These are phyloP conservation scores for Venturia carpophila DNA, from an alignment of 2,329 filamentous ascomycete species.

Conservation along the genomic window DNA sequence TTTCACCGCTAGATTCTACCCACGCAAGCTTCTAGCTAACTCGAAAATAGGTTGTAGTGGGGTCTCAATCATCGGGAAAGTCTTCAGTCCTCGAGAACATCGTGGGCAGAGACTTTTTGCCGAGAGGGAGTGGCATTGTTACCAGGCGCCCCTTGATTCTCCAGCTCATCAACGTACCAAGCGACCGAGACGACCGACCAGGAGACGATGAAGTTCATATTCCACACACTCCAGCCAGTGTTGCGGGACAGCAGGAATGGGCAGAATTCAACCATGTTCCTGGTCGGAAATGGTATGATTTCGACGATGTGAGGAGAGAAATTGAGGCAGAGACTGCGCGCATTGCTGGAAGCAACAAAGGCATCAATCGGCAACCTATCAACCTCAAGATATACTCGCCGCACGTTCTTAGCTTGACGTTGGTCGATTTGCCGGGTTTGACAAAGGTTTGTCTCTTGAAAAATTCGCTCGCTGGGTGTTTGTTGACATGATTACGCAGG, in stretches of 20 bases:
- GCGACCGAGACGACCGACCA: constrained; percentile 59
- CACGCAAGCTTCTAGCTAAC: constrained; percentile 19
- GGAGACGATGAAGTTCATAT: constrained; percentile 57
- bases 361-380: constrained; percentile 94
- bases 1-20: neutral
- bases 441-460: constrained; percentile 63
- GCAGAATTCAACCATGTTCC: constrained; percentile 95
- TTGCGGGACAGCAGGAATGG: constrained; percentile 65
- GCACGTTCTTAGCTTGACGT: constrained; percentile 88
- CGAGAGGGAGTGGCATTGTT: constrained; percentile 92
- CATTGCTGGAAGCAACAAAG: constrained; percentile 94
- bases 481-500: constrained; percentile 43
- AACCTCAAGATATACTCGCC: constrained; percentile 98
- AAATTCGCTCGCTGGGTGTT: neutral
- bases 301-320: constrained; percentile 86
- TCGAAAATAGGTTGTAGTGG: constrained; percentile 74
- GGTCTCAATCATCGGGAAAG: constrained; percentile 96
- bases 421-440: constrained; percentile 90
- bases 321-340: constrained; percentile 95
- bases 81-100: constrained; percentile 98
- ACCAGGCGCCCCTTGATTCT: constrained; percentile 90
- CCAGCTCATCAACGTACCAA: constrained; percentile 93
- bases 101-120: constrained; percentile 93
- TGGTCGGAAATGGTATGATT: constrained; percentile 81
- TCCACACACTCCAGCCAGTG: constrained; percentile 69